Conservation (phyloP, 495 filamentous ascomycete genomes). For the Penicillium soppii region DNA sequence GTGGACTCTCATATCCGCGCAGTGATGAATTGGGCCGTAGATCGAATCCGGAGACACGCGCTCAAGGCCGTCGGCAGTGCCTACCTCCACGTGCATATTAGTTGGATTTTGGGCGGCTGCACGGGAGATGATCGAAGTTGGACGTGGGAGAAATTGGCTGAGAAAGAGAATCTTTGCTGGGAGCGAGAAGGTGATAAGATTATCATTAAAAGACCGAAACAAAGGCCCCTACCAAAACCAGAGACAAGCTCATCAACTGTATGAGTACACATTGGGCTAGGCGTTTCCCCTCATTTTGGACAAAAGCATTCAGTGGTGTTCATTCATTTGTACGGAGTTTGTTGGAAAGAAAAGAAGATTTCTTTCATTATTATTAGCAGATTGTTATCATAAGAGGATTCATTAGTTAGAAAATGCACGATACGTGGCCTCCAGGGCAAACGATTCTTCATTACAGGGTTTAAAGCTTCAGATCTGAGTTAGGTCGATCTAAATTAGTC, state of each 20-base stretch:
- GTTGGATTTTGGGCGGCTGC: conserved; percentile 44
- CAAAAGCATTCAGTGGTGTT: conserved; percentile 16
- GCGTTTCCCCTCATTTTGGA: not conserved
- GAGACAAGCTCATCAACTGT: conserved; percentile 18
- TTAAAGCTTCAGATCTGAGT: conserved; percentile 78
- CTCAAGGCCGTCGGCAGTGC: conserved; percentile 80
- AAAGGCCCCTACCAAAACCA: conserved; percentile 24
- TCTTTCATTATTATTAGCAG: conserved; percentile 15
- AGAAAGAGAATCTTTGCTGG: conserved; percentile 75
- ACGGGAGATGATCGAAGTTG: conserved; percentile 60
- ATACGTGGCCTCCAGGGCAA: conserved; percentile 14
- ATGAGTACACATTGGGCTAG: not conserved
- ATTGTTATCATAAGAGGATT: conserved; percentile 8
- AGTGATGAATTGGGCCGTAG: conserved; percentile 78
- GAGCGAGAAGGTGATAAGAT: conserved; percentile 66
- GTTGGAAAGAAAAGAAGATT: conserved; percentile 3
- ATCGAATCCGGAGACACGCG: conserved; percentile 64
- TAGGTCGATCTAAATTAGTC: conserved; percentile 67
- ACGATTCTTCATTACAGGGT: conserved; percentile 5
- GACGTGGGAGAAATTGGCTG: conserved; percentile 70
- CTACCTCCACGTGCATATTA: conserved; percentile 70
- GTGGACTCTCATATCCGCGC: conserved; percentile 75
- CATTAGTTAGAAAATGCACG: conserved; percentile 9
- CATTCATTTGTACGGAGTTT: conserved; percentile 8
- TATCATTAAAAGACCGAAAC: conserved; percentile 62